These are phyloP conservation scores for Metrosideros polymorpha DNA, from an alignment of 441 rosid genomes.

Conservation along the genomic window DNA sequence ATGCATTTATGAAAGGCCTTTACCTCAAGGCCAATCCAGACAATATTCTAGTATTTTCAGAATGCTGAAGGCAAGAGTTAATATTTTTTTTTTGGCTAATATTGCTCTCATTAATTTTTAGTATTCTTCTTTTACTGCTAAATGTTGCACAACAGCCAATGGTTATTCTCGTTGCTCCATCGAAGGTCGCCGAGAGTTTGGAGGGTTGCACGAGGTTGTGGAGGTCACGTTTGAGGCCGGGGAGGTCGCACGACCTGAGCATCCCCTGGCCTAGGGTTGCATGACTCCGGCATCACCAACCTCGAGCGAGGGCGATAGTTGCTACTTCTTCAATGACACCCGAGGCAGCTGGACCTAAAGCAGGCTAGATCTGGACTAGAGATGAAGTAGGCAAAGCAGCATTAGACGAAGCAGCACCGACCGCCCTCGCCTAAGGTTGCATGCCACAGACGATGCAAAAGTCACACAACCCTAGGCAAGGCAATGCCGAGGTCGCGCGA, in stretches of 20 bases:
- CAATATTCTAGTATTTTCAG: background rate
- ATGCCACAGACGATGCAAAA: fast-evolving
- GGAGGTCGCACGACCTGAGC: background rate
- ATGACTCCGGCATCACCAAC: background rate
- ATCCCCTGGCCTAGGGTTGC: background rate
- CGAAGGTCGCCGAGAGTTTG: background rate
- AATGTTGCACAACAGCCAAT: background rate
- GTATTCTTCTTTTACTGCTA: background rate
- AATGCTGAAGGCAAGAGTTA: background rate
- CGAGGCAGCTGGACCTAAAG: fast-evolving
- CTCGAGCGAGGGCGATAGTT: background rate
- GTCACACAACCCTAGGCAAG: background rate
- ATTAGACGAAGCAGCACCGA: background rate
- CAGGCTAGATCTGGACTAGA: background rate
- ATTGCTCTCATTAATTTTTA: background rate
- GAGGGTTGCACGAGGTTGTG: background rate
- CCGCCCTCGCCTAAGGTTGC: fast-evolving
- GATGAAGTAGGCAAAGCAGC: background rate
- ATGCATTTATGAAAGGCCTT: background rate
- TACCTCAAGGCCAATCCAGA: background rate
- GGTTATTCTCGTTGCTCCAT: background rate
- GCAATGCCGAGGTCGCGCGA: fast-evolving
- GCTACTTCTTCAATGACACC: fast-evolving
- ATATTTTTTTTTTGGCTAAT: background rate
- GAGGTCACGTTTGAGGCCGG: background rate